Conservation (phyloP, 225 moss, liverwort and hornwort species). For the Antitrichia curtipendula region DNA sequence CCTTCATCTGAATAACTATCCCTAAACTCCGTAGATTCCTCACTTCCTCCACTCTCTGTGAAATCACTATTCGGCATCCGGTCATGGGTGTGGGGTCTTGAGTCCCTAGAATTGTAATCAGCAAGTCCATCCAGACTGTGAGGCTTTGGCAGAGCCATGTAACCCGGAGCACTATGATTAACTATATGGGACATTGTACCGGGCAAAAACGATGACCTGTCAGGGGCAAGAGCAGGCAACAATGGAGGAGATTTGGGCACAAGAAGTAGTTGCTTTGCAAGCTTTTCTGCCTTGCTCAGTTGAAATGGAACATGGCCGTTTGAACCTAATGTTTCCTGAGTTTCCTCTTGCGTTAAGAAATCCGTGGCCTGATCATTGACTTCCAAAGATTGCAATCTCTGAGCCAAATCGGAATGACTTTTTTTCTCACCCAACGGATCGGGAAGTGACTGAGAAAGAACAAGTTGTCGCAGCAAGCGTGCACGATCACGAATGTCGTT, state of each 20-base stretch:
- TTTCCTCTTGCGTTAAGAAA: neutral
- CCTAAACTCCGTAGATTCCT: slow-evolving; percentile 32
- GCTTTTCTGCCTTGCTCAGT: neutral
- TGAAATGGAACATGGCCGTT: slow-evolving; percentile 1
- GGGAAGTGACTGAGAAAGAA: slow-evolving; percentile 24
- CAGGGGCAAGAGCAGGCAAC: slow-evolving; percentile 64
- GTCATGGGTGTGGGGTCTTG: neutral
- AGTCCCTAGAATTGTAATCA: slow-evolving; percentile 11
- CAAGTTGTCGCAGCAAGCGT: slow-evolving; percentile 59
- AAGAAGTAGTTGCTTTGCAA: slow-evolving; percentile 59
- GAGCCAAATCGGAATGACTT: slow-evolving; percentile 14
- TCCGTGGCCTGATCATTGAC: slow-evolving; percentile 10
- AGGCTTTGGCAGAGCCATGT: slow-evolving; percentile 58
- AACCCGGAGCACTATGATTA: slow-evolving; percentile 85
- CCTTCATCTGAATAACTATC: slow-evolving; percentile 39
- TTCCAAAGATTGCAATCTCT: slow-evolving; percentile 25
- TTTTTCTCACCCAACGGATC: neutral
- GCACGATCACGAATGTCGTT: slow-evolving; percentile 89
- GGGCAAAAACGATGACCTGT: slow-evolving; percentile 69
- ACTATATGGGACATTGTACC: slow-evolving; percentile 99
- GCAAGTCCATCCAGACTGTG: slow-evolving; percentile 38
- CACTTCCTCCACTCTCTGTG: slow-evolving; percentile 44
- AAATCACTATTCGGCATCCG: slow-evolving; percentile 27
- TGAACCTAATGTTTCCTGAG: neutral
- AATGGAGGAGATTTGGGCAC: slow-evolving; percentile 63